phyloP scores from a whole-genome alignment of 1,284 basidiomycete genomes.

The Ustilago trichophora region DNA sequence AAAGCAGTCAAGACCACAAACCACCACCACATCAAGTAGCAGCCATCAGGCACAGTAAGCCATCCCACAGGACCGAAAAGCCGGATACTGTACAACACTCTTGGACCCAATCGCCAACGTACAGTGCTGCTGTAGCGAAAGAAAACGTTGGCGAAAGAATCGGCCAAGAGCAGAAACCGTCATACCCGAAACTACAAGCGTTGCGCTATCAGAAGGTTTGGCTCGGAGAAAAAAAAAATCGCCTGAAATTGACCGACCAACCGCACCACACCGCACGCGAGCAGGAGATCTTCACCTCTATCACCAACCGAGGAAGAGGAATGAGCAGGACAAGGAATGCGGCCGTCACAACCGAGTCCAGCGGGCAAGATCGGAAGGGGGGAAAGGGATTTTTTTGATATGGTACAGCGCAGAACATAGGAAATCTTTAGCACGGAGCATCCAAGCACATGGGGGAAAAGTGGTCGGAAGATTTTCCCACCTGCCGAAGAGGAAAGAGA shows the following conservation, averaged over 20 bases:
- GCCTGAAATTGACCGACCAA: conserved; percentile 5
- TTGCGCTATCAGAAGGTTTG: background rate
- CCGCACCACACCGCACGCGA: too few relatives aligned
- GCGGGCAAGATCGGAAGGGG: background rate
- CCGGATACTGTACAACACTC: conserved; percentile 1
- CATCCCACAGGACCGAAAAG: conserved; percentile 13
- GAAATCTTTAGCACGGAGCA: too few relatives aligned
- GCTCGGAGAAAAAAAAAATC: background rate
- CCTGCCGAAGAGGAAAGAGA: too few relatives aligned
- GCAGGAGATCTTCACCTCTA: too few relatives aligned
- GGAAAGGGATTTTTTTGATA: too few relatives aligned
- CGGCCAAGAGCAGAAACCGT: background rate
- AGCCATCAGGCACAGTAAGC: background rate
- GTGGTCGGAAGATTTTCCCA: too few relatives aligned
- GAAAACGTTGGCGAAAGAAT: background rate
- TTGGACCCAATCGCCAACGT: background rate
- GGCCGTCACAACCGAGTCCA: conserved; percentile 7
- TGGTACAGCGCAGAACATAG: too few relatives aligned
- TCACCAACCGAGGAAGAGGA: too few relatives aligned
- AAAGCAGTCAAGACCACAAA: background rate
- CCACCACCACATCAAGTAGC: background rate
- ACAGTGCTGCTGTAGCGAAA: background rate
- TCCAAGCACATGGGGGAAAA: too few relatives aligned
- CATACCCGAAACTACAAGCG: background rate
- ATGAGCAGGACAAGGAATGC: background rate